phyloP scores from a whole-genome alignment of 768 basidiomycete genomes.

The Mycena polygramma region DNA sequence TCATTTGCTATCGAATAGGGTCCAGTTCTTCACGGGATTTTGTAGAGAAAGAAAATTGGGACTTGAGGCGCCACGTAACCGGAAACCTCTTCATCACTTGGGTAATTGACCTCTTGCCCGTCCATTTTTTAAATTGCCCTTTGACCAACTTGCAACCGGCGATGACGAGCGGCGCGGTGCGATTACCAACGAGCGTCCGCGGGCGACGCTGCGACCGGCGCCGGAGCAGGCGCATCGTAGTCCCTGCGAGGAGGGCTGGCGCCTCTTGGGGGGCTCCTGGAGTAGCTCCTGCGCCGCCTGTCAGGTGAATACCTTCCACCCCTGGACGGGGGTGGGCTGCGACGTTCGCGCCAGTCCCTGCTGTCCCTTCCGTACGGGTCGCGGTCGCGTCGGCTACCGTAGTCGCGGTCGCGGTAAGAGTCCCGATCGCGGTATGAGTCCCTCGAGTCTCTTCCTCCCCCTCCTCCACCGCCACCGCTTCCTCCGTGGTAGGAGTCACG shows the following conservation, averaged over 20 bases:
- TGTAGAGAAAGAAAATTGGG: slow-evolving; percentile 64
- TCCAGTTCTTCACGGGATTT: slow-evolving; percentile 63
- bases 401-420: slow-evolving; percentile 59
- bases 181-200: slow-evolving; percentile 71
- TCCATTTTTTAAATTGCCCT: slow-evolving; percentile 51
- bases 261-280: slow-evolving; percentile 84
- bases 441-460: slow-evolving; percentile 48
- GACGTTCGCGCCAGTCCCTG: slow-evolving; percentile 85
- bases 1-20: slow-evolving; percentile 63
- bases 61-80: slow-evolving; percentile 61
- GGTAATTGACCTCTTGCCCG: slow-evolving; percentile 56
- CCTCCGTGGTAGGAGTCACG: slow-evolving; percentile 54
- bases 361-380: slow-evolving; percentile 79
- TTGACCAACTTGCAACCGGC: slow-evolving; percentile 43
- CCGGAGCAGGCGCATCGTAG: slow-evolving; percentile 52
- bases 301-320: slow-evolving; percentile 83
- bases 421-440: slow-evolving; percentile 48
- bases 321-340: slow-evolving; percentile 76
- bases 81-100: slow-evolving; percentile 58
- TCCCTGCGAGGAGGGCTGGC: slow-evolving; percentile 68
- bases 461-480: slow-evolving; percentile 51
- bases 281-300: slow-evolving; percentile 81
- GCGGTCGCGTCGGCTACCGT: slow-evolving; percentile 60
- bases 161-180: slow-evolving; percentile 42
- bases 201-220: slow-evolving; percentile 48